These are phyloP conservation scores for Collybia mongolica DNA, from an alignment of 768 basidiomycete genomes.

Conservation along the genomic window DNA sequence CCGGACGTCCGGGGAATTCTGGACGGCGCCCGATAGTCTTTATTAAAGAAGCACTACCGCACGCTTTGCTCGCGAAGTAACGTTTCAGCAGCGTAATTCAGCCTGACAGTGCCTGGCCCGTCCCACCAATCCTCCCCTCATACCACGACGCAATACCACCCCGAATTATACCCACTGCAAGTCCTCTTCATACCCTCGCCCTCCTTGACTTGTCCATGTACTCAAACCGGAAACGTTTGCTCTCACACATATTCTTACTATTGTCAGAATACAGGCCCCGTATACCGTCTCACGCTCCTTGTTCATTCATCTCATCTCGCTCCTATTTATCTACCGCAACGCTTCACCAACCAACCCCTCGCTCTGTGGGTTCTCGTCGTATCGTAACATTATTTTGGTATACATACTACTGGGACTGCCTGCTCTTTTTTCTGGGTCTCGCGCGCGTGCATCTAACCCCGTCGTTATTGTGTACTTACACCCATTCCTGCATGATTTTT, in stretches of 20 bases:
- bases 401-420: constrained; percentile 3
- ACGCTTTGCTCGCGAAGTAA: neutral
- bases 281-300: constrained; percentile 3
- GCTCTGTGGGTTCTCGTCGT: neutral
- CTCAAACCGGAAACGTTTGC: constrained; percentile 2
- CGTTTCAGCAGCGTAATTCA: neutral
- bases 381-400: constrained; percentile 1
- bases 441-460: neutral
- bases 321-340: constrained; percentile 1
- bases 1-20: constrained; percentile 90
- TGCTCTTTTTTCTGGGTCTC: constrained; percentile 1
- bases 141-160: constrained; percentile 1
- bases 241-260: neutral
- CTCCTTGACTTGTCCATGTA: constrained; percentile 9
- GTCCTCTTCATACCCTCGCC: constrained; percentile 9
- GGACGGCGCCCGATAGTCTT: constrained; percentile 69
- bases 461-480: constrained; percentile 3
- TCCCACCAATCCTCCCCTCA: neutral
- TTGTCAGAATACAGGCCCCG: constrained; percentile 2
- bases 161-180: constrained; percentile 12
- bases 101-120: neutral
- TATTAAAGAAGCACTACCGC: neutral
- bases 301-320: neutral
- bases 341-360: neutral
- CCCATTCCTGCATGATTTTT: constrained; percentile 3